Evolutionary conservation across 2,329 filamentous ascomycete genomes (phyloP), one percentile per base, ranked within the genome.

Genomic region (Arachnomyces sp.): DNA sequence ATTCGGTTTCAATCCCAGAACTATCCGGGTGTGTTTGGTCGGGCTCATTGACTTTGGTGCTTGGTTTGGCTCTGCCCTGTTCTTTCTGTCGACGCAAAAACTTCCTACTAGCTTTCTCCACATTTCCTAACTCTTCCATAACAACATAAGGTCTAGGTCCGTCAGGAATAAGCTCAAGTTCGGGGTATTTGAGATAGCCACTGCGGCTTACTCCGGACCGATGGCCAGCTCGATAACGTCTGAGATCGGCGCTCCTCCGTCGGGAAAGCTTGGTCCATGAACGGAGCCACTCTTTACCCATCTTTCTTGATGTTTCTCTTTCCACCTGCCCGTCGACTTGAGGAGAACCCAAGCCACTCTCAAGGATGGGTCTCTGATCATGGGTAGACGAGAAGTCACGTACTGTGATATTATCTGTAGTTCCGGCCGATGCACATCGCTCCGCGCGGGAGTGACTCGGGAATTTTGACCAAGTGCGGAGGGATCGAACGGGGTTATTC

Each of bases 381-480:
- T 39, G 31, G 12, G 8, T 28, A 16, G 43, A 4, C 15, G 34
- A 47, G 28, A 54, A 54, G 31, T 53, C 51, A 11, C 49, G 46
- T 25, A 46, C 39, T 15, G 45, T 40, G n/a, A 54, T 36, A n/a
- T 42, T 31, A 40, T 53, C 48, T 6, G 43, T 34, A 6, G 41
- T 32, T 18, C 40, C 44, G n/a, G 46, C 45, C 11, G 44, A 40
- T 18, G 33, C 39, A 15, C 44, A 42, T 35, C 49, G 42, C 28
- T 47, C 42, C 9, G 31, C 31, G 31, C 37, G 44, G 5, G 43
- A 44, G 30, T 51, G 46, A 34, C 45, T 51, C 32, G 49, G 47
- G 16, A 48, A 51, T 25, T 45, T 49, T 11, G 45, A 42, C 49
- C 55, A 55, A 18, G 52, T 38, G 7, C 47, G 39, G 16, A 30